A percentile compares a stretch with the other conserved stretches of the same genome.
phyloP scores from a whole-genome alignment of 305 asterid species.

The Rubia tinctorum region DNA sequence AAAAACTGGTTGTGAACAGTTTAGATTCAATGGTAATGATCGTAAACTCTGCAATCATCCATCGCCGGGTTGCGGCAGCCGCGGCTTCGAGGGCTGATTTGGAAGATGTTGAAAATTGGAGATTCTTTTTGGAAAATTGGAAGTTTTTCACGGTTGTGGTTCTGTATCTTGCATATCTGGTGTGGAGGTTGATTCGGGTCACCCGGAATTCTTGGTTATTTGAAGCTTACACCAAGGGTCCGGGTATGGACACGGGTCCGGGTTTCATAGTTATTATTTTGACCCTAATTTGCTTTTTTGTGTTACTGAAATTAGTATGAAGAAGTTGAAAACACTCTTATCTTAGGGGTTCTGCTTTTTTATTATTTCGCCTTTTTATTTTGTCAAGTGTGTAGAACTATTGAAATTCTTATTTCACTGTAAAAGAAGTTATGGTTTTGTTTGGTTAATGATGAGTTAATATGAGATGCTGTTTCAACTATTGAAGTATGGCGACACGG shows the following conservation, averaged over 20 bases:
- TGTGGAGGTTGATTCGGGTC: not conserved
- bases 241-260: not conserved
- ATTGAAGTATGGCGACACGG: no score
- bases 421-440: no score
- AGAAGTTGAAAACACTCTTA: not conserved
- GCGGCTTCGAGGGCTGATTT: not conserved
- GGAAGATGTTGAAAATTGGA: not conserved
- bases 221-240: not conserved
- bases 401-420: no score
- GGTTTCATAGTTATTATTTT: not conserved
- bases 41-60: not conserved
- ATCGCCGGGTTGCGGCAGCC: not conserved
- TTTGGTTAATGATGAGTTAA: no score
- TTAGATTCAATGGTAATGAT: not conserved
- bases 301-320: not conserved
- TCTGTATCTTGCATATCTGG: not conserved
- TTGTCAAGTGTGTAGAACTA: not conserved
- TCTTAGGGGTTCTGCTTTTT: no score
- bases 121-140: not conserved
- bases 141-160: not conserved
- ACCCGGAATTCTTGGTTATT: not conserved
- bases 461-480: no score
- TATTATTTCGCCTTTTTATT: not conserved
- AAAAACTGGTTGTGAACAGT: not conserved
- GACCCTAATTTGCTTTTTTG: not conserved